Base-by-base conservation (phyloP, 2,329 filamentous ascomycete genomes). In the Hymenoscyphus scutula region DNA sequence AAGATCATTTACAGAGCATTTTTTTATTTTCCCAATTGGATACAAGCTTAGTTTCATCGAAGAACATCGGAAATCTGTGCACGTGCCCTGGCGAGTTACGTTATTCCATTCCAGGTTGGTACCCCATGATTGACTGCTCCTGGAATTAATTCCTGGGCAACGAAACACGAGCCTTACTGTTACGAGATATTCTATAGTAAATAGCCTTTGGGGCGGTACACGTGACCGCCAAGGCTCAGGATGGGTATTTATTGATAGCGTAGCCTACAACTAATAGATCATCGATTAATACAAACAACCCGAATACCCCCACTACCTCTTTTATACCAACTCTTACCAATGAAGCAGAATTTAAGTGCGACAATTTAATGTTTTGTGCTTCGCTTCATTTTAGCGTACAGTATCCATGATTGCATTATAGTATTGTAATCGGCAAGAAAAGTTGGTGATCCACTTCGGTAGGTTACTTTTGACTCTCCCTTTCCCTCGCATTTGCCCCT, bases 1-100 rank as follows among this genome's bases (percentile, higher is more conserved):
- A 74, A 75, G 1, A 75, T 63, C 15, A 56, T 30, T 1, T 62
- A 54, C 6, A 73, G 53, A 5, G 67, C 61, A 11, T 64, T 7
- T 54, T 54, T 64, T 65, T 65, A 74, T 72, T 13, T 25, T 13
- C 0, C 60, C 37, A 6, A 68, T 73, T 2, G 68, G 71, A 48
- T 73, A 73, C 5, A 70, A 62, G 5, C 23, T 30, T 1, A 56
- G 11, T 1, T 23, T 45, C 1, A 67, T 23, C 3, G 65, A 1
- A 68, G 51, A 11, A 38, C 15, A 32, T 67, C 66, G 10, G 57
- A 64, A 29, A 68, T 64, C 1, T 32, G 2, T 1, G 51, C 59
- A 8, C 57, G 30, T 2, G 48, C 61, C 48, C 58, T 62, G 5
- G 64, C 23, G 19, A 68, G 19, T 23, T 54, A 10, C 1, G 30